Evolutionary conservation across 2,329 filamentous ascomycete genomes (phyloP).

Genomic region (Aspergillus sp.): DNA sequence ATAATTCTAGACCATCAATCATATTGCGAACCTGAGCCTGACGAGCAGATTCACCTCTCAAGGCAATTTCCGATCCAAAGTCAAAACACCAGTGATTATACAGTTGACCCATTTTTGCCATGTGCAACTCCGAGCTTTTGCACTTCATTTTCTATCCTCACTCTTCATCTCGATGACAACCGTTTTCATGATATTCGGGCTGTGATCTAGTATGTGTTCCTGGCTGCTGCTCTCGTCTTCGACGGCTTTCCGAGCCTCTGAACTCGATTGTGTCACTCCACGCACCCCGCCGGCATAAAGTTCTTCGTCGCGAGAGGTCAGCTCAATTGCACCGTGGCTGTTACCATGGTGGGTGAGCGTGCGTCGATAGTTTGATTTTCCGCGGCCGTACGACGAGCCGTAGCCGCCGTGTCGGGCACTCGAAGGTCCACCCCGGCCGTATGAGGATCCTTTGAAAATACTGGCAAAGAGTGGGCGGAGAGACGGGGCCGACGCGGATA

Average conservation of each 20-base stretch:
- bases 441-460: slow-evolving; percentile 10
- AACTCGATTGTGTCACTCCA: background rate
- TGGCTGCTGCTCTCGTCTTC: slow-evolving; percentile 1
- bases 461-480: slow-evolving; percentile 9
- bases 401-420: background rate
- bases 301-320: slow-evolving; percentile 3
- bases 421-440: background rate
- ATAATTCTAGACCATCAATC: slow-evolving; percentile 3
- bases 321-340: slow-evolving; percentile 4
- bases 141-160: background rate
- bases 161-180: slow-evolving; percentile 8
- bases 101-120: background rate
- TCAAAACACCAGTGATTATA: background rate
- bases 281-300: background rate
- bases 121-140: background rate
- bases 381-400: background rate
- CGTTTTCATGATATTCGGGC: slow-evolving; percentile 2
- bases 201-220: slow-evolving; percentile 4
- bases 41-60: background rate
- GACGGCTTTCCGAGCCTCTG: background rate
- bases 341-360: background rate
- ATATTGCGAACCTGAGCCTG: background rate
- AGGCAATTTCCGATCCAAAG: background rate
- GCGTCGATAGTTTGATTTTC: background rate
- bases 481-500: slow-evolving; percentile 15